Evolutionary conservation across 305 asterid genomes (phyloP).

Genomic region (Fraxinus velutina): DNA sequence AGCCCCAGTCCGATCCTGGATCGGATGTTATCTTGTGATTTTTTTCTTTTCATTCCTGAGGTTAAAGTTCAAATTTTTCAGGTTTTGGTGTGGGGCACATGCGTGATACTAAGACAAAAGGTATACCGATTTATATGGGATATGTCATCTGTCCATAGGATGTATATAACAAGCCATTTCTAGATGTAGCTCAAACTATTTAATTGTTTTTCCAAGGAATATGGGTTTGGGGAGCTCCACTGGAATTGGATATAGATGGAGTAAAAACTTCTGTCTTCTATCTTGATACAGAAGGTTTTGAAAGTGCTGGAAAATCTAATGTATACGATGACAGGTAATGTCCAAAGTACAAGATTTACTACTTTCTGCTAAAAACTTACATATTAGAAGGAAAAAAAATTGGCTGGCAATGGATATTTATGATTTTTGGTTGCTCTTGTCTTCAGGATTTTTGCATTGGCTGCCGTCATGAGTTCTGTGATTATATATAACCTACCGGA

Average conservation of each 20-base stretch:
- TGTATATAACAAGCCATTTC: background rate
- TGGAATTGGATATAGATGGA: slow-evolving; percentile 68
- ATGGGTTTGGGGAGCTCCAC: slow-evolving; percentile 96
- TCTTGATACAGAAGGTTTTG: slow-evolving; percentile 98
- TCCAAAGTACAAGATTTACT: slow-evolving; percentile 10
- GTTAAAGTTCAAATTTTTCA: slow-evolving; percentile 29
- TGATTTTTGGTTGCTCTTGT: slow-evolving; percentile 18
- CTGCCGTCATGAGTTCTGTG: slow-evolving; percentile 95
- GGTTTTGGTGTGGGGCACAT: slow-evolving; percentile 99
- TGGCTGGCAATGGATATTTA: slow-evolving; percentile 14
- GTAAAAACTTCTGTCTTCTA: slow-evolving; percentile 84
- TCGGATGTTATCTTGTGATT: slow-evolving; percentile 11
- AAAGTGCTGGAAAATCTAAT: slow-evolving; percentile 95
- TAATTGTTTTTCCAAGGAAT: slow-evolving; percentile 49
- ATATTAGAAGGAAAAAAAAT: background rate
- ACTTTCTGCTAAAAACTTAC: background rate
- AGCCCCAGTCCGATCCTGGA: too few relatives aligned
- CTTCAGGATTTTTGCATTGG: slow-evolving; percentile 87
- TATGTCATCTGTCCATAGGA: background rate
- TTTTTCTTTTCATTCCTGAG: background rate
- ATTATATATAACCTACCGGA: slow-evolving; percentile 93
- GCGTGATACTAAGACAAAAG: slow-evolving; percentile 99
- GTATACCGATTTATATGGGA: slow-evolving; percentile 27
- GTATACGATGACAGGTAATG: slow-evolving; percentile 91
- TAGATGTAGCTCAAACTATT: slow-evolving; percentile 3